A percentile compares a stretch with the other conserved stretches of the same genome.
phyloP scores from a whole-genome alignment of 2,329 filamentous ascomycete species.

The Cordyceps militaris region DNA sequence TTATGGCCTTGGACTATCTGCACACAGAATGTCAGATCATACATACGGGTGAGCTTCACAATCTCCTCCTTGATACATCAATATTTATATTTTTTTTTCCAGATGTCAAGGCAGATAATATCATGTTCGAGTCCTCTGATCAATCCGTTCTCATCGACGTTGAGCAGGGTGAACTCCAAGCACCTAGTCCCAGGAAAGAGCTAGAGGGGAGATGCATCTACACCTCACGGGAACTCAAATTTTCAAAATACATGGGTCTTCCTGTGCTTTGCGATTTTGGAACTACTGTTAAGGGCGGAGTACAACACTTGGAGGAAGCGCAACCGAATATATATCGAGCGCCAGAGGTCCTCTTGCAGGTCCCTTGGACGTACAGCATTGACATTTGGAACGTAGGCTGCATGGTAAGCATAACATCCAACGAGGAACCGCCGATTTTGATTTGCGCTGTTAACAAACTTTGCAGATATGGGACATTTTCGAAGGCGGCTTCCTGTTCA shows the following conservation, averaged over 20 bases:
- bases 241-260: slow-evolving; percentile 25
- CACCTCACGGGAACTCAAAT: slow-evolving; percentile 30
- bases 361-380: slow-evolving; percentile 33
- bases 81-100: neutral
- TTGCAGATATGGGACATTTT: slow-evolving; percentile 42
- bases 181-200: slow-evolving; percentile 32
- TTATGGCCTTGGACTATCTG: slow-evolving; percentile 38
- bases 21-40: slow-evolving; percentile 39
- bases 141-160: slow-evolving; percentile 17
- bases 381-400: neutral
- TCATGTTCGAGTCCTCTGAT: slow-evolving; percentile 23
- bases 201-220: slow-evolving; percentile 33
- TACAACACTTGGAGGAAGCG: slow-evolving; percentile 28
- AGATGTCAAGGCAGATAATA: slow-evolving; percentile 18
- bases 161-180: slow-evolving; percentile 28
- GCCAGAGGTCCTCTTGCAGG: slow-evolving; percentile 40
- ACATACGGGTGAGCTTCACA: slow-evolving; percentile 33
- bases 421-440: neutral
- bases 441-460: neutral
- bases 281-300: slow-evolving; percentile 32
- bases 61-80: too few relatives aligned
- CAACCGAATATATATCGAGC: slow-evolving; percentile 36
- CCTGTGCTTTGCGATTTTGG: slow-evolving; percentile 44
- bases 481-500: slow-evolving; percentile 38
- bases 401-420: slow-evolving; percentile 35